A percentile compares a stretch with the other conserved stretches of the same genome.
phyloP scores from a whole-genome alignment of 345 rosid genomes.

The Salix dunnii region DNA sequence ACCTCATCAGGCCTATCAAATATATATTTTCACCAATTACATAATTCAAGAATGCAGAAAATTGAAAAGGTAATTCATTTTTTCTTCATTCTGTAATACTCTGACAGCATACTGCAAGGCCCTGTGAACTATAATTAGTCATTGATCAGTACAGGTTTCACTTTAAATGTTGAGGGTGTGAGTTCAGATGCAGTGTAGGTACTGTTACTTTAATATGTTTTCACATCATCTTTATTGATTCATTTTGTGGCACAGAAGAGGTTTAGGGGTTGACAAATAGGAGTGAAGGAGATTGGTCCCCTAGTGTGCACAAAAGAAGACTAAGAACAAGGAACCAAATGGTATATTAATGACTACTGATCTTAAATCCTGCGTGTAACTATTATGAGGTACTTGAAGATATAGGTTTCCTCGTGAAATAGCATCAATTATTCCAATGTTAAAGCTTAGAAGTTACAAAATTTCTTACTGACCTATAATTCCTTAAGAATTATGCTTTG shows the following conservation, averaged over 20 bases:
- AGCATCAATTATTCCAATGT: not conserved
- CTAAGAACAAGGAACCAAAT: not conserved
- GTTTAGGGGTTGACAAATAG: not conserved
- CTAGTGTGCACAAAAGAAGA: not conserved
- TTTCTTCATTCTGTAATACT: not conserved
- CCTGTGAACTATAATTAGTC: not conserved
- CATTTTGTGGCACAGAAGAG: not conserved
- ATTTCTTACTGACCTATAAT: not conserved
- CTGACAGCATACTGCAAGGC: not conserved
- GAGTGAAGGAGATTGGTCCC: not conserved
- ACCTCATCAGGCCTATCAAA: constrained; percentile 67
- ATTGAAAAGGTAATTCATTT: not conserved
- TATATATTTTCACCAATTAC: constrained; percentile 15
- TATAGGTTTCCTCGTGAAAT: not conserved
- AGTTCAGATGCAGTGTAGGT: not conserved
- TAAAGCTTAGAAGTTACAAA: not conserved
- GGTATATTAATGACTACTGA: not conserved
- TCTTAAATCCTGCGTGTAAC: not conserved
- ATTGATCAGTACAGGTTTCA: too few relatives aligned
- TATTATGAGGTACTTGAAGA: not conserved
- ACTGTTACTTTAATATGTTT: not conserved
- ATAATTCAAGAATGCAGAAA: not conserved
- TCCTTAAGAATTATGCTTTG: not conserved
- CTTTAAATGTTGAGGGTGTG: not conserved
- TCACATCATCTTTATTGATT: not conserved